Percentiles rank a stretch among this genome's conserved stretches.
Conservation (phyloP, 2,329 filamentous ascomycete species). For the Microdochium trichocladiopsis region DNA sequence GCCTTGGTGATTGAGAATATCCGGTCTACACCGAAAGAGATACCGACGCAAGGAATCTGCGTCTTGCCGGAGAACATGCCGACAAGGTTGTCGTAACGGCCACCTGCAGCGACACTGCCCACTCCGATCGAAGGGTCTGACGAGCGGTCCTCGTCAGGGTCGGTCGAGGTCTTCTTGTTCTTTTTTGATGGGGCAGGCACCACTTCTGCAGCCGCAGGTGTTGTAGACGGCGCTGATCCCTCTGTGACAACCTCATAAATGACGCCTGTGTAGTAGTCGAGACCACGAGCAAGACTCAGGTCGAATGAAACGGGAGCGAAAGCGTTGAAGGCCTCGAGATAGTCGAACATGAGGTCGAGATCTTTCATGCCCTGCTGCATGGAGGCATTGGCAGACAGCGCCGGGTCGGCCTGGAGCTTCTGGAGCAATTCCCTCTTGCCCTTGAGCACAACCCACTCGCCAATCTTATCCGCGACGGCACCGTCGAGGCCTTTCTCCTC, state of each 20-base stretch:
- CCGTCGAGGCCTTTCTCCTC: slow-evolving; percentile 65
- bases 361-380: slow-evolving; percentile 64
- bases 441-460: slow-evolving; percentile 62
- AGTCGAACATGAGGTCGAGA: slow-evolving; percentile 61
- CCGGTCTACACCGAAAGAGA: slow-evolving; percentile 72
- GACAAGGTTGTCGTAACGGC: slow-evolving; percentile 70
- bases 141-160: slow-evolving; percentile 50
- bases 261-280: slow-evolving; percentile 70
- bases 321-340: slow-evolving; percentile 59
- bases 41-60: slow-evolving; percentile 69
- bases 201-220: slow-evolving; percentile 24
- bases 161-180: slow-evolving; percentile 32
- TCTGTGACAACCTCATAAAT: slow-evolving; percentile 72
- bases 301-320: slow-evolving; percentile 64
- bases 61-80: slow-evolving; percentile 69
- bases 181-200: slow-evolving; percentile 26
- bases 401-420: slow-evolving; percentile 49
- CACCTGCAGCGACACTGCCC: slow-evolving; percentile 68
- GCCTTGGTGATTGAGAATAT: slow-evolving; percentile 74
- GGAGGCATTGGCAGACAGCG: slow-evolving; percentile 53
- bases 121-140: slow-evolving; percentile 66
- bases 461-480: slow-evolving; percentile 65
- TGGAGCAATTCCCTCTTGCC: slow-evolving; percentile 59
- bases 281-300: slow-evolving; percentile 64
- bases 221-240: slow-evolving; percentile 43